Evolutionary conservation across 306 rosid species (phyloP).

Genomic region (Rubus parviflorus): DNA sequence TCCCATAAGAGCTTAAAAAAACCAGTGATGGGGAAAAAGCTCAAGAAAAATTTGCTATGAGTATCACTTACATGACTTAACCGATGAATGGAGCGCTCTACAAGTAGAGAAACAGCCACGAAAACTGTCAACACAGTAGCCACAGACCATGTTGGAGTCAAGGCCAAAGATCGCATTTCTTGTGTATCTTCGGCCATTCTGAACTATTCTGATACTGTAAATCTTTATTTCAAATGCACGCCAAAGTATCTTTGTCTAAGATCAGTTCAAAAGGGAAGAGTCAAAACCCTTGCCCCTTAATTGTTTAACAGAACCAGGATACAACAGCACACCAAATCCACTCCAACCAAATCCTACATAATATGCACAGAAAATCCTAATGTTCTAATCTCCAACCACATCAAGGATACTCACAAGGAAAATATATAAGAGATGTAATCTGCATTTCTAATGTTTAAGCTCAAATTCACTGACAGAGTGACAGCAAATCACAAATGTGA

Average conservation of each 20-base stretch:
- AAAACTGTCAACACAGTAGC: conserved; percentile 88
- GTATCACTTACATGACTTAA: conserved; percentile 48
- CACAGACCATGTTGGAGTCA: conserved; percentile 99
- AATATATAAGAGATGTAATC: neutral
- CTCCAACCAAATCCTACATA: conserved; percentile 1
- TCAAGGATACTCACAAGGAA: neutral
- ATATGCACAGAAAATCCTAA: conserved; percentile 21
- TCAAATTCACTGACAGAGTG: conserved; percentile 6
- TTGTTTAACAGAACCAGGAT: conserved; percentile 7
- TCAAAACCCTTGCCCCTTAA: neutral
- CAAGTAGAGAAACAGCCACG: conserved; percentile 87
- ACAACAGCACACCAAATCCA: conserved; percentile 8
- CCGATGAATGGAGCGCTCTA: conserved; percentile 87
- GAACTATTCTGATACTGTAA: conserved; percentile 25
- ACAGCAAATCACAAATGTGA: conserved; percentile 21
- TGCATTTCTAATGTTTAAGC: conserved; percentile 2
- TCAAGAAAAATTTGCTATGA: neutral
- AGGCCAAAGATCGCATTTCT: conserved; percentile 83
- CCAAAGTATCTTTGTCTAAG: neutral
- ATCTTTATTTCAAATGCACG: conserved; percentile 16
- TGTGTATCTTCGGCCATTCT: conserved; percentile 56
- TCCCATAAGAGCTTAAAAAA: neutral
- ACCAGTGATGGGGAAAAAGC: neutral
- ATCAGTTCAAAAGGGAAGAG: neutral
- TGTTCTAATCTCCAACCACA: conserved; percentile 8